Base-by-base conservation (phyloP, 2,329 filamentous ascomycete species). In the Thermothelomyces thermophilus region DNA sequence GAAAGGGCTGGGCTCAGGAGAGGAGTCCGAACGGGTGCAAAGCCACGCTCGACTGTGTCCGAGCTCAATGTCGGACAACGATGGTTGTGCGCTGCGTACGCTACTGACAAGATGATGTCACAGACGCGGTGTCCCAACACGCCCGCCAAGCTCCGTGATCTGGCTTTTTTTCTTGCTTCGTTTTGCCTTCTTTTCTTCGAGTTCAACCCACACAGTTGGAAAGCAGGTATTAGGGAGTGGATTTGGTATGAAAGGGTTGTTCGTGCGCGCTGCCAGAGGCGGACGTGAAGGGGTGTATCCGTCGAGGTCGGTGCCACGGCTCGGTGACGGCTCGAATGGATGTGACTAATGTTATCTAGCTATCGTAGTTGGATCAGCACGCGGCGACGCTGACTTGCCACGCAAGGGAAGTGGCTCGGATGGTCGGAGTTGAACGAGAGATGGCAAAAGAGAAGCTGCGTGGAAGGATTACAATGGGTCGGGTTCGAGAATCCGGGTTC, bases 71-170 rank as follows among this genome's bases (percentile, higher is more conserved):
- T 46, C 45, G 37, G 33, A 42, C 40, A 26, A 24, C 13, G 48
- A 30, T 33, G 48, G 20, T 31, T 42, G 45, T 37, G 45, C 36
- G 31, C 36, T 11, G 17, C 16, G n/a, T 3, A 5, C 36, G 30
- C 14, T 14, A 34, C 7, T 41, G 40, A 35, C 41, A 34, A 19
- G 34, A 57, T 58, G 56, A 58, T 58, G 56, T 58, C 55, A 58
- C 56, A 34, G 28, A 26, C 6, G 44, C 35, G 31, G 44, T 39
- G 43, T 13, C 37, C 28, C 31, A 35, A 46, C 20, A 11, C n/a
- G 24, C 24, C 24, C 24, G 9, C 24, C 9, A 26, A 26, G 24
- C 24, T 5, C n/a, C n/a, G n/a, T n/a, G 30, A 31, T 10, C 14
- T 10, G 30, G 30, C 14, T 31, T 10, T 31, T 10, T 31, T 14